phyloP scores from a whole-genome alignment of 805 yeast genomes.

The Limtongozyma cylindracea region DNA sequence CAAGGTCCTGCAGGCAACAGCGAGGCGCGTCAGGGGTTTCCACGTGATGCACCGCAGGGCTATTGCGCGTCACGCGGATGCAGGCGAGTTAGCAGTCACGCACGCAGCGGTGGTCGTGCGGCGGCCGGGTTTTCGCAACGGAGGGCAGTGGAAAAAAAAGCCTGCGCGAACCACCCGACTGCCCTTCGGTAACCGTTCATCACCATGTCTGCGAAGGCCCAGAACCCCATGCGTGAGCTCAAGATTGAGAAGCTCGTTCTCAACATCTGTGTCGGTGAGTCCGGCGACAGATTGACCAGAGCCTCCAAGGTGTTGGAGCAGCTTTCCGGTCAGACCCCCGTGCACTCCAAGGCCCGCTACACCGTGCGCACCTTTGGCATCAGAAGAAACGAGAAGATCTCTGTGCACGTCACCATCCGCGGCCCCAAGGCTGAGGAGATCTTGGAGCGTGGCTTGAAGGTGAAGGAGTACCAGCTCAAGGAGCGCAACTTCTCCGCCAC shows the following conservation, averaged over 20 bases:
- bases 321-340: constrained; percentile 99
- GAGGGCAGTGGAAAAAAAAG: too few relatives aligned
- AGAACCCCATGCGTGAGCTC: constrained; percentile 96
- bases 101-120: too few relatives aligned
- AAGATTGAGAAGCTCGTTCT: constrained; percentile 98
- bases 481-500: constrained; percentile 91
- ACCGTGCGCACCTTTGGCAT: constrained; percentile 99
- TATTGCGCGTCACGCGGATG: too few relatives aligned
- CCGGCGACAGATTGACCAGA: constrained; percentile 99
- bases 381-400: constrained; percentile 99
- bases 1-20: too few relatives aligned
- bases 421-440: constrained; percentile 98
- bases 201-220: constrained; percentile 14
- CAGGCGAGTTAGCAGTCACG: too few relatives aligned
- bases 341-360: constrained; percentile 99
- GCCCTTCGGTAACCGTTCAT: too few relatives aligned
- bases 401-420: constrained; percentile 98
- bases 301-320: constrained; percentile 99
- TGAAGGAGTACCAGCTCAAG: constrained; percentile 95
- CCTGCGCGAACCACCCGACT: too few relatives aligned
- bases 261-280: constrained; percentile 99
- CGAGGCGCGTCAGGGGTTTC: too few relatives aligned
- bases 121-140: too few relatives aligned
- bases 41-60: too few relatives aligned
- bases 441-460: constrained; percentile 98